Evolutionary conservation across 1,284 basidiomycete species (phyloP).

Genomic region (Xerocomus nothofagi): DNA sequence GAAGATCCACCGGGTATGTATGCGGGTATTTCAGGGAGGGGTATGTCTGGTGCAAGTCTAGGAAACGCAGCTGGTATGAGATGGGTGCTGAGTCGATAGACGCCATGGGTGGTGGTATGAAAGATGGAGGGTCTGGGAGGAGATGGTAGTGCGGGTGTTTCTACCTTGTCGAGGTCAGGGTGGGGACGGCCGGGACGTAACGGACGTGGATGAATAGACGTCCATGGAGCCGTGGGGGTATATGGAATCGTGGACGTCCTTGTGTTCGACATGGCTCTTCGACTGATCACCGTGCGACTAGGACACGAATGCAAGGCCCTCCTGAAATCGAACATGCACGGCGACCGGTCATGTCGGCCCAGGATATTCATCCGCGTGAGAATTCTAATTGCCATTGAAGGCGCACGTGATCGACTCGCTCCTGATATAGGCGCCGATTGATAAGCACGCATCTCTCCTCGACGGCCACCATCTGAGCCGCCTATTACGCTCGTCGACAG

Average conservation of each 20-base stretch:
- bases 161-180: slow-evolving; percentile 8
- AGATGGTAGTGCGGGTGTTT: slow-evolving; percentile 19
- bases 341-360: too few relatives aligned
- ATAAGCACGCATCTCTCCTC: too few relatives aligned
- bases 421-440: too few relatives aligned
- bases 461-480: too few relatives aligned
- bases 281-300: background rate
- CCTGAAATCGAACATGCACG: background rate
- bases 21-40: slow-evolving; percentile 38
- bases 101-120: slow-evolving; percentile 18
- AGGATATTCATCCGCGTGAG: background rate
- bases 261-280: background rate
- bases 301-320: background rate
- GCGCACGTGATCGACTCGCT: too few relatives aligned
- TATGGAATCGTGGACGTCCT: slow-evolving; percentile 23
- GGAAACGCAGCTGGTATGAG: slow-evolving; percentile 73
- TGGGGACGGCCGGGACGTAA: slow-evolving; percentile 12
- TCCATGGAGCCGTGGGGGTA: slow-evolving; percentile 24
- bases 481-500: too few relatives aligned
- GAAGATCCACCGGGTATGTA: slow-evolving; percentile 13
- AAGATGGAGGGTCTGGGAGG: slow-evolving; percentile 23
- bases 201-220: slow-evolving; percentile 20
- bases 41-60: slow-evolving; percentile 49
- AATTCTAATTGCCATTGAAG: too few relatives aligned
- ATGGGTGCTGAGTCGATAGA: slow-evolving; percentile 59